Conservation (phyloP, 2,329 filamentous ascomycete species). For the Ophioceras dolichostomum region DNA sequence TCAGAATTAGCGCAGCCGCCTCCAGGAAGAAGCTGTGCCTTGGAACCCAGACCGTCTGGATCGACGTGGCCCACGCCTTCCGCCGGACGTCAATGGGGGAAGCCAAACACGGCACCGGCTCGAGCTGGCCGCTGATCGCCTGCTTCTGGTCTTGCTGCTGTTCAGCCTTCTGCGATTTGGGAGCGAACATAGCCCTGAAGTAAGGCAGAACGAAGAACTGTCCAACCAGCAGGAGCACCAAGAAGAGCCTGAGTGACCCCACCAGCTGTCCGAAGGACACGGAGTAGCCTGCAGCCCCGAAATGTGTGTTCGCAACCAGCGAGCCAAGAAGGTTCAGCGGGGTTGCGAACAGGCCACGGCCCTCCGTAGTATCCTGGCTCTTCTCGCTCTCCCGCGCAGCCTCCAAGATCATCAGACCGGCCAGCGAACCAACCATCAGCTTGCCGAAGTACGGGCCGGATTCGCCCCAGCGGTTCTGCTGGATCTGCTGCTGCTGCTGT, state of each 20-base stretch:
- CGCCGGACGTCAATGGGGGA: constrained; percentile 77
- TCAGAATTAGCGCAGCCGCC: constrained; percentile 65
- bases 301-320: constrained; percentile 32
- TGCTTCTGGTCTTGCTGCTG: constrained; percentile 13
- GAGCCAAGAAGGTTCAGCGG: constrained; percentile 45
- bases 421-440: constrained; percentile 85
- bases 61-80: constrained; percentile 84
- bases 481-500: constrained; percentile 34
- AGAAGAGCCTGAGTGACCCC: constrained; percentile 36
- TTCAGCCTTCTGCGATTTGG: constrained; percentile 30
- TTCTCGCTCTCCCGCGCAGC: constrained; percentile 58
- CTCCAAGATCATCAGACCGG: constrained; percentile 84
- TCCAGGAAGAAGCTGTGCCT: constrained; percentile 79
- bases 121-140: constrained; percentile 14
- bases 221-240: constrained; percentile 36
- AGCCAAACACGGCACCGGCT: constrained; percentile 56
- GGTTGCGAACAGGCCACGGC: constrained; percentile 53
- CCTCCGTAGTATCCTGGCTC: constrained; percentile 49
- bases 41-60: constrained; percentile 87
- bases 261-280: constrained; percentile 30
- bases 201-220: constrained; percentile 44
- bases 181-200: constrained; percentile 40
- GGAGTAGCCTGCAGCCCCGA: constrained; percentile 43
- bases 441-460: constrained; percentile 52
- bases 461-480: constrained; percentile 40